Percentiles rank a stretch among this genome's conserved stretches.
Conservation (phyloP, 1,284 basidiomycete genomes). For the Puccinia horiana region DNA sequence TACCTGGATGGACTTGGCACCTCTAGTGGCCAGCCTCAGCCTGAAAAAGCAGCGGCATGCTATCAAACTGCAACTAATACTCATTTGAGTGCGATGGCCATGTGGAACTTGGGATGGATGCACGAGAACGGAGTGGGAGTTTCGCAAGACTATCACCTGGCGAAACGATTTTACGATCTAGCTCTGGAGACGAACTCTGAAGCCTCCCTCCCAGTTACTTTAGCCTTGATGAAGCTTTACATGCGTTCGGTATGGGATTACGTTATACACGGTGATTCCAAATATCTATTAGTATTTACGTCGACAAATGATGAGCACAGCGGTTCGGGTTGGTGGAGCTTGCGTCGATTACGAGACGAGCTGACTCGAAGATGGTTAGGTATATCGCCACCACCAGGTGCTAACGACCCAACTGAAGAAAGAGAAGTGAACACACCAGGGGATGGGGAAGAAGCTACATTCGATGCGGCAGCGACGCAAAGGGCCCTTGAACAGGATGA, state of each 20-base stretch:
- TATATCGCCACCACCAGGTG: conserved; percentile 41
- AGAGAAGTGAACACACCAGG: conserved; percentile 9
- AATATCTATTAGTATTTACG: conserved; percentile 41
- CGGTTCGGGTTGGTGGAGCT: conserved; percentile 46
- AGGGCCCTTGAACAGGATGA: conserved; percentile 41
- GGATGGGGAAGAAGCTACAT: conserved; percentile 15
- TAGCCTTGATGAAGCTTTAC: conserved; percentile 82
- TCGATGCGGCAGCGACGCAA: conserved; percentile 37
- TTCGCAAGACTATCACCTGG: conserved; percentile 89
- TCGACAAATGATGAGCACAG: conserved; percentile 28
- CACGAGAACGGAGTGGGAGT: conserved; percentile 95
- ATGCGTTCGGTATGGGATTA: conserved; percentile 73
- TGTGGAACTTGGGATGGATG: conserved; percentile 99
- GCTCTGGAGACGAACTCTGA: conserved; percentile 82
- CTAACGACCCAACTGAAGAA: conserved; percentile 13
- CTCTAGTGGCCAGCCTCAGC: conserved; percentile 65
- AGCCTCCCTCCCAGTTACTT: conserved; percentile 80
- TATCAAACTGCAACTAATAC: conserved; percentile 89
- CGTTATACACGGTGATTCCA: conserved; percentile 46
- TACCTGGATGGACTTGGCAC: conserved; percentile 83
- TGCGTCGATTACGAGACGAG: conserved; percentile 40
- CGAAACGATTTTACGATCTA: conserved; percentile 91
- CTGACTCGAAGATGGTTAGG: conserved; percentile 46
- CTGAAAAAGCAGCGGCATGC: conserved; percentile 85
- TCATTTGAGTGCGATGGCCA: conserved; percentile 84